Conservation (phyloP, 164 flowering plant genomes). For the Dillenia suffruticosa region DNA sequence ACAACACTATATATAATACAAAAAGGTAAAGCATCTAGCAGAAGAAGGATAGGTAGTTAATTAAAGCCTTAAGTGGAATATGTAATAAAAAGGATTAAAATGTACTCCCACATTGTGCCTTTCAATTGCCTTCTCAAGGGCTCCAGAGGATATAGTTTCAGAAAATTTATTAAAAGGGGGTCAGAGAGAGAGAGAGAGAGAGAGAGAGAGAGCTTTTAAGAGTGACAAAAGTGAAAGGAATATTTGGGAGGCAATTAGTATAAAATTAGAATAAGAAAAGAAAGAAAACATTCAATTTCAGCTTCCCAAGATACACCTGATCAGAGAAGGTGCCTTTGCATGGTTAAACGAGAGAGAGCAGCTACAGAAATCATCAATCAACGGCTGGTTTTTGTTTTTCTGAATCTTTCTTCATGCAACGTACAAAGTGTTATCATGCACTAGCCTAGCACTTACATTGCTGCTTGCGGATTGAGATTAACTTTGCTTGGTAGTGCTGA, state of each 20-base stretch:
- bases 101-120: too few species aligned
- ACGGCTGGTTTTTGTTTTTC: not conserved
- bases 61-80: too few species aligned
- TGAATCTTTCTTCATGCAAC: slow-evolving; percentile 4
- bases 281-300: slow-evolving; percentile 6
- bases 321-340: slow-evolving; percentile 7
- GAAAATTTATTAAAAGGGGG: not conserved
- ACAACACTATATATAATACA: slow-evolving; percentile 4
- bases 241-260: slow-evolving; percentile 2
- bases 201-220: not conserved
- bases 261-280: slow-evolving; percentile 4
- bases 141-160: slow-evolving; percentile 9
- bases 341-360: not conserved
- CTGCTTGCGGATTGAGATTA: too few species aligned
- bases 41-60: not conserved
- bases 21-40: slow-evolving; percentile 11
- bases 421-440: too few species aligned
- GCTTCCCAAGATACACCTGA: slow-evolving; percentile 19
- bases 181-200: too few species aligned
- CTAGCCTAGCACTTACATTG: too few species aligned
- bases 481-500: too few species aligned
- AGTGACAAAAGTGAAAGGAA: not conserved
- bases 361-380: too few species aligned
- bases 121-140: slow-evolving; percentile 10
- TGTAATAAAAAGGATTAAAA: too few species aligned